Evolutionary conservation across 2,329 filamentous ascomycete genomes (phyloP).

Genomic region (Fusarium anthophilum): DNA sequence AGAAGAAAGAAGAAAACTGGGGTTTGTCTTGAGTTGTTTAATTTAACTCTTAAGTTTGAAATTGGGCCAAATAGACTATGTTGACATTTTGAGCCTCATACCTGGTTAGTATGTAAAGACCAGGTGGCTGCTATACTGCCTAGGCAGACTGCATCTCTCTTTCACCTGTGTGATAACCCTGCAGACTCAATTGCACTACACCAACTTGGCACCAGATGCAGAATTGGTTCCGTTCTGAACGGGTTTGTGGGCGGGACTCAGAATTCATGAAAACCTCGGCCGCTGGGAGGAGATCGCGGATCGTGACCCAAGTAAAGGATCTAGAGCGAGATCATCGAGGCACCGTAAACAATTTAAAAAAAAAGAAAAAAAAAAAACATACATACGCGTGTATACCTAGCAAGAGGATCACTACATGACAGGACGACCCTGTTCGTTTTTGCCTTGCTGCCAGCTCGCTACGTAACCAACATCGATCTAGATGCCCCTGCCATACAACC

Average conservation of each 20-base stretch:
- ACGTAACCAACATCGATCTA: constrained; percentile 28
- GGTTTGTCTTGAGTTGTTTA: too few species aligned
- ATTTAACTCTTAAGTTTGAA: neutral
- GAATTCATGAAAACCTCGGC: constrained; percentile 18
- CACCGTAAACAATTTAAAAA: neutral
- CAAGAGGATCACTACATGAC: neutral
- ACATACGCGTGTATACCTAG: neutral
- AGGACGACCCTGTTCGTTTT: constrained; percentile 6
- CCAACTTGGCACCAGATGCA: constrained; percentile 23
- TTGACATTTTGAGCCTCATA: neutral
- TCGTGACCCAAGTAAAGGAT: constrained; percentile 1
- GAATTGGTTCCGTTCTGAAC: constrained; percentile 32
- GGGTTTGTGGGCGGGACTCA: constrained; percentile 11
- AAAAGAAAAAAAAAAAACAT: neutral
- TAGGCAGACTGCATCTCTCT: neutral
- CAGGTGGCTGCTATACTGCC: constrained; percentile 13
- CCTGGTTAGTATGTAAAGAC: neutral
- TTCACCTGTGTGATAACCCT: constrained; percentile 37
- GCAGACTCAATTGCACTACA: constrained; percentile 35
- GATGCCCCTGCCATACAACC: constrained; percentile 23
- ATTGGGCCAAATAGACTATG: neutral
- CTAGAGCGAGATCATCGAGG: neutral
- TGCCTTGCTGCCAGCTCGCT: constrained; percentile 20
- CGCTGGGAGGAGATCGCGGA: constrained; percentile 17
- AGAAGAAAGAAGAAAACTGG: neutral